Base-by-base conservation (phyloP, 2,329 filamentous ascomycete genomes). In the Neonectria hederae region DNA sequence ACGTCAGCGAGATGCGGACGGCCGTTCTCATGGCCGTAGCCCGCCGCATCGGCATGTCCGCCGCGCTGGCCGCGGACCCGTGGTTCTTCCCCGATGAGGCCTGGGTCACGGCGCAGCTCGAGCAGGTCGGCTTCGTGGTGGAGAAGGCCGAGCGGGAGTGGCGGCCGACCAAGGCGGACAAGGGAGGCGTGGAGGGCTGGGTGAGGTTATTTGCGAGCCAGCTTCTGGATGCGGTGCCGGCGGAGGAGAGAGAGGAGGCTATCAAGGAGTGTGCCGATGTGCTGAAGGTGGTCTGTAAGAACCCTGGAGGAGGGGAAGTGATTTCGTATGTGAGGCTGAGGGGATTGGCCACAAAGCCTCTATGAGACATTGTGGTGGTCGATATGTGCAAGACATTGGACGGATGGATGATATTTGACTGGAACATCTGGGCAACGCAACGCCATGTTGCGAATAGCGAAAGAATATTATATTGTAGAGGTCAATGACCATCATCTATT, bases 51-150 rank as follows among this genome's bases (percentile, higher is more conserved):
- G 80, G 86, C 0, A 68, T 89, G 2, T 71, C 79, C n/a, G 76
- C 78, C 10, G 86, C 86, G 0, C 65, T 80, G 21, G 82, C 81
- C 14, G 81, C 79, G 0, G 84, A 85, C 65, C 90, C 90, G 5
- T 93, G 90, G 90, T 92, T 91, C 76, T 93, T 92, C 75, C 89
- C 90, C 0, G 88, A 89, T 66, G 87, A 89, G 71, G 75, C 68
- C 0, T 90, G 88, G 88, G 84, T 87, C 75, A 76, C 69, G 32
- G 71, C 82, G 64, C 78, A 84, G 65, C 74, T 80, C 22, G 76
- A 78, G 53, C 81, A 82, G 2, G 82, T 81, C 19, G 83, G 83
- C 24, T 85, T 82, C 77, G 72, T 75, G 60, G 77, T 89, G 4
- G 83, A 87, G 70, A 80, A 76, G 68, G 76, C 84, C 0, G 90